These are phyloP conservation scores for Debaryomycetaceae sp. DNA, from an alignment of 1,139 yeast species.

Conservation along the genomic window DNA sequence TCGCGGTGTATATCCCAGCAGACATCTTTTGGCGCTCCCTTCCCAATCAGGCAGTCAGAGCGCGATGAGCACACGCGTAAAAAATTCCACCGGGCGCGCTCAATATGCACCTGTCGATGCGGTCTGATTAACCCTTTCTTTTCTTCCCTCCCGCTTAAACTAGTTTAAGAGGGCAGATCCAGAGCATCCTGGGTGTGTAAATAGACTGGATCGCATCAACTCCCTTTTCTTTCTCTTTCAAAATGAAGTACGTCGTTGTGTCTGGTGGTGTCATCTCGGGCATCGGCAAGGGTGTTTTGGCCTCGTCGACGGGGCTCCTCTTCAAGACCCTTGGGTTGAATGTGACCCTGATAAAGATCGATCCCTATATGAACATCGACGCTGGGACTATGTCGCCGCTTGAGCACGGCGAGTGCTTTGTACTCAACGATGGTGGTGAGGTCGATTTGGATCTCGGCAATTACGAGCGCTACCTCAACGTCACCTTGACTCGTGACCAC, in stretches of 20 bases:
- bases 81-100: slow-evolving; percentile 13
- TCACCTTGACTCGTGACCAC: slow-evolving; percentile 88
- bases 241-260: slow-evolving; percentile 97
- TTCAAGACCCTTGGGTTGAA: slow-evolving; percentile 90
- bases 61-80: slow-evolving; percentile 4
- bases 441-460: slow-evolving; percentile 97
- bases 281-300: slow-evolving; percentile 96
- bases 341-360: slow-evolving; percentile 96
- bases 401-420: slow-evolving; percentile 99
- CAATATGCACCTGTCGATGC: slow-evolving; percentile 10
- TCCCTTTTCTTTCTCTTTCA: slow-evolving; percentile 1
- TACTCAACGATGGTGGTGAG: slow-evolving; percentile 97
- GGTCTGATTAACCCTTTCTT: slow-evolving; percentile 10
- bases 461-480: slow-evolving; percentile 92
- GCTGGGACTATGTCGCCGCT: slow-evolving; percentile 99
- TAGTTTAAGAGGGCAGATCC: slow-evolving; percentile 43
- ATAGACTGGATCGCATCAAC: neutral
- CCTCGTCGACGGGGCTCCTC: slow-evolving; percentile 93
- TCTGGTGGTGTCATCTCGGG: slow-evolving; percentile 99
- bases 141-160: slow-evolving; percentile 49
- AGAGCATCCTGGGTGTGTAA: slow-evolving; percentile 9
- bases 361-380: slow-evolving; percentile 98
- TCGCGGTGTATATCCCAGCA: slow-evolving; percentile 28
- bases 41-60: slow-evolving; percentile 25
- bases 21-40: slow-evolving; percentile 14